Base-by-base conservation (phyloP, 2,329 filamentous ascomycete species). In the Exophiala aquamarina region DNA sequence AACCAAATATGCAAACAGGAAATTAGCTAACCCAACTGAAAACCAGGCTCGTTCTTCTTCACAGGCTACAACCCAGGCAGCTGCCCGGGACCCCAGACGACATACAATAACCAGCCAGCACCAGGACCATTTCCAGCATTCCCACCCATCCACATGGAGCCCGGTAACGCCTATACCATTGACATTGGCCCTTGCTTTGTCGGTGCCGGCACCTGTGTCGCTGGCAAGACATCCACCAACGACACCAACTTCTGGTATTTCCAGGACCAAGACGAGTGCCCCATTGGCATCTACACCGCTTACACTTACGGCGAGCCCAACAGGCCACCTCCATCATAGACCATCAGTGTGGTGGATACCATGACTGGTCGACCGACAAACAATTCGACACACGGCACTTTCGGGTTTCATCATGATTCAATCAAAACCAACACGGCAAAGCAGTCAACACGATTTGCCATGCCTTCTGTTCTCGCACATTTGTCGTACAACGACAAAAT, bases 181-280 rank as follows among this genome's bases (percentile, higher is more conserved):
- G 57, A 59, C 28, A 45, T 58, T 29, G 57, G 57, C 21, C 57
- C 57, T 26, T 59, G 57, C 51, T 59, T 59, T 33, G 57, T 59
- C 23, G 55, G 55, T 21, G 57, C 57, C 17, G 57, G 57, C 17
- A 53, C 53, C 5, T 59, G 57, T 43, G 56, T 57, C 10, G 45
- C 49, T 26, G 48, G 48, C 21, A 65, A 69, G 6, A 77, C 70
- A 7, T 72, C 67, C 37, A 68, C 71, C 35, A 67, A 67, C 4
- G 77, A 74, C 53, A 80, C 80, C 31, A 61, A 69, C 38, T 63
- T 86, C 31, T 66, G 76, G 46, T 87, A 77, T 65, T 84, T 86
- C 68, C 74, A 87, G 67, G 81, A 86, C 61, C 83, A 70, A 56
- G 83, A 83, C 58, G 49, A 57, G 19, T 59, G 57, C 51, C 55